Percentiles rank a stretch among this genome's conserved stretches.
These are phyloP conservation scores for Nemania sp. DNA, from an alignment of 2,329 filamentous ascomycete genomes.

Conservation along the genomic window DNA sequence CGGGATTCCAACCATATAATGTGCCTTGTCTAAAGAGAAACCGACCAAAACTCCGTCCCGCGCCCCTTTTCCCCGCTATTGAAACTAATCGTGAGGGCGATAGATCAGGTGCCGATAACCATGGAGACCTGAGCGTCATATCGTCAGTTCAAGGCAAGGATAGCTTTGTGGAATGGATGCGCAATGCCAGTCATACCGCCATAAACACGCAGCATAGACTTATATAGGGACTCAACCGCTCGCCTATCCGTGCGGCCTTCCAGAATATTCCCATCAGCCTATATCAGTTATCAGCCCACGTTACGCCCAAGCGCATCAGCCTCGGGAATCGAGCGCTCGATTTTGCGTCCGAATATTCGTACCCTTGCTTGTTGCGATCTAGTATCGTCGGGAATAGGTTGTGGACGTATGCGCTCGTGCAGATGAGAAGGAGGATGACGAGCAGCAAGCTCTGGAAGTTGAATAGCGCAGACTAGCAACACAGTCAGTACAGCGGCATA, in stretches of 20 bases:
- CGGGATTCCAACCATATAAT: constrained; percentile 13
- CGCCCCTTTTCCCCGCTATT: constrained; percentile 22
- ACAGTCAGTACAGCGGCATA: constrained; percentile 20
- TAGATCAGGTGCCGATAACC: constrained; percentile 49
- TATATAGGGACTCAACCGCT: constrained; percentile 93
- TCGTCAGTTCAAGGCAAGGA: constrained; percentile 27
- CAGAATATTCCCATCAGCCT: constrained; percentile 90
- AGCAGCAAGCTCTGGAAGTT: constrained; percentile 98
- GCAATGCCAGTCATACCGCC: constrained; percentile 73
- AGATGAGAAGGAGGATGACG: constrained; percentile 93
- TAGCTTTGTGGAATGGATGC: neutral
- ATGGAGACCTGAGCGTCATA: constrained; percentile 45
- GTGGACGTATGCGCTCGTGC: constrained; percentile 94
- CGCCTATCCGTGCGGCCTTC: constrained; percentile 94
- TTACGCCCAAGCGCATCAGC: constrained; percentile 3
- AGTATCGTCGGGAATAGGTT: constrained; percentile 89
- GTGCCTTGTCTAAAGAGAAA: constrained; percentile 32
- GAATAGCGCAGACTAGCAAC: constrained; percentile 87
- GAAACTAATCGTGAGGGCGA: constrained; percentile 23
- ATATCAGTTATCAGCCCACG: constrained; percentile 31
- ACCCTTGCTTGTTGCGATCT: constrained; percentile 94
- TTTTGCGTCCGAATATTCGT: constrained; percentile 48
- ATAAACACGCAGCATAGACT: constrained; percentile 93
- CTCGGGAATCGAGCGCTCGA: neutral
- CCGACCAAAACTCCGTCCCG: constrained; percentile 40